Evolutionary conservation across 768 basidiomycete genomes (phyloP), one percentile per base, ranked within the genome.

Genomic region (Boletus barrowsii): DNA sequence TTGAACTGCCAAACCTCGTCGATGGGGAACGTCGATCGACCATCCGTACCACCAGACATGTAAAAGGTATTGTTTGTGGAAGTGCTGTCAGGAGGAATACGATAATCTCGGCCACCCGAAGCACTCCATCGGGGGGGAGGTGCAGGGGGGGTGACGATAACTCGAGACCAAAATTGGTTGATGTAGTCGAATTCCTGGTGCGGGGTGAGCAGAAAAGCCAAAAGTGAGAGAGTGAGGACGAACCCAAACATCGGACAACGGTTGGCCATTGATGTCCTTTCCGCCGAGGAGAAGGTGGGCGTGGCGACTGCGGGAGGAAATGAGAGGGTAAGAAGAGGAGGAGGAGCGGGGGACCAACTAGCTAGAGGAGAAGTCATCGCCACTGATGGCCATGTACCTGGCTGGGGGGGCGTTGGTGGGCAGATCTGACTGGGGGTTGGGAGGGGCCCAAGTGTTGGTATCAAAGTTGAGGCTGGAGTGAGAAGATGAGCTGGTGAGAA

Each of bases 261-360:
- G 74, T 33, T 74, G 68, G 7, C 77, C 79, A 55, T 79, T 69
- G n/a, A 71, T 53, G 44, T 75, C 85, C 68, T 78, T 81, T 26
- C 90, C 90, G 20, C 90, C 90, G 46, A 87, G 79, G 15, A 93
- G 73, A 32, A 92, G 72, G 65, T 91, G 87, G 24, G 83, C 87
- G 51, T 80, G 79, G 39, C 90, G 89, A 66, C 88, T 90, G 58
- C 36, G 57, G 39, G 55, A 48, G 37, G 50, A n/a, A 39, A 43
- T 69, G 52, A 56, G 68, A 36, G 40, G 7, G 17, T 17, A 51
- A 49, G 55, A 56, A 48, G 63, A 53, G 60, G 54, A 35, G 42
- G 41, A 54, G 43, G 35, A 33, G 17, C 0, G 43, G 47, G 29
- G 29, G 39, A 79, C 88, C 60, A 53, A 89, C 89, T 91, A 88